Conservation (phyloP, 2,329 filamentous ascomycete species). For the Aspergillus calidoustus region DNA sequence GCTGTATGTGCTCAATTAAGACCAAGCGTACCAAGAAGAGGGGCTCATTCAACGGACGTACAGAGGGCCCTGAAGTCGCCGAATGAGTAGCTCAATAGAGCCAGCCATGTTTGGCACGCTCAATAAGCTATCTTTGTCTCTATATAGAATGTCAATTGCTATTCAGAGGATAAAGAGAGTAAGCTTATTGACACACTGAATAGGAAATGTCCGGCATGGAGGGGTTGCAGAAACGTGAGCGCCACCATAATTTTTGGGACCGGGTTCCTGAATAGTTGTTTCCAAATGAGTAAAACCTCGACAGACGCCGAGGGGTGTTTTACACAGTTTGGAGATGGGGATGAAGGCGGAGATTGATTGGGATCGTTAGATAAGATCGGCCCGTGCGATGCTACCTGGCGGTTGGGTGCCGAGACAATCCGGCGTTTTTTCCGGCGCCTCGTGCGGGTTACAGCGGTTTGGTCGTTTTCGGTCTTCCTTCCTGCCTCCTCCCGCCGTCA, state of each 20-base stretch:
- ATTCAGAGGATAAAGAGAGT: slow-evolving; percentile 6
- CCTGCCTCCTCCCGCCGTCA: slow-evolving; percentile 16
- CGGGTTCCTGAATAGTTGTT: not conserved
- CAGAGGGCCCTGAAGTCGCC: not conserved
- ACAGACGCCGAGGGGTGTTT: not conserved
- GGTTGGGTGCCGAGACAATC: slow-evolving; percentile 40
- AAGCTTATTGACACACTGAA: slow-evolving; percentile 17
- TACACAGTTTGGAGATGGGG: not conserved
- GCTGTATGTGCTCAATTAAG: not conserved
- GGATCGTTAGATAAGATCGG: slow-evolving; percentile 28
- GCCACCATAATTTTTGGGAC: not conserved
- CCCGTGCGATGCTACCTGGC: slow-evolving; percentile 21
- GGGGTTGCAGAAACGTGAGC: not conserved
- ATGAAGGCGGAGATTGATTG: not conserved
- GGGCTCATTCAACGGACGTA: not conserved
- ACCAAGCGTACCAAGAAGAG: not conserved
- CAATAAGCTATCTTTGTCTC: slow-evolving; percentile 6
- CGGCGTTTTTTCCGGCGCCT: slow-evolving; percentile 40
- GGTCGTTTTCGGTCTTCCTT: slow-evolving; percentile 10
- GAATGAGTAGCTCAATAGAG: slow-evolving; percentile 13
- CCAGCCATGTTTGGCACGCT: not conserved
- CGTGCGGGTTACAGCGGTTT: slow-evolving; percentile 12
- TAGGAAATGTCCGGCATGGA: slow-evolving; percentile 6
- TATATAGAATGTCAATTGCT: slow-evolving; percentile 12
- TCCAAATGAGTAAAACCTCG: not conserved